Evolutionary conservation across 768 basidiomycete genomes (phyloP), one percentile per base, ranked within the genome.

Genomic region (Fomitopsis serialis): DNA sequence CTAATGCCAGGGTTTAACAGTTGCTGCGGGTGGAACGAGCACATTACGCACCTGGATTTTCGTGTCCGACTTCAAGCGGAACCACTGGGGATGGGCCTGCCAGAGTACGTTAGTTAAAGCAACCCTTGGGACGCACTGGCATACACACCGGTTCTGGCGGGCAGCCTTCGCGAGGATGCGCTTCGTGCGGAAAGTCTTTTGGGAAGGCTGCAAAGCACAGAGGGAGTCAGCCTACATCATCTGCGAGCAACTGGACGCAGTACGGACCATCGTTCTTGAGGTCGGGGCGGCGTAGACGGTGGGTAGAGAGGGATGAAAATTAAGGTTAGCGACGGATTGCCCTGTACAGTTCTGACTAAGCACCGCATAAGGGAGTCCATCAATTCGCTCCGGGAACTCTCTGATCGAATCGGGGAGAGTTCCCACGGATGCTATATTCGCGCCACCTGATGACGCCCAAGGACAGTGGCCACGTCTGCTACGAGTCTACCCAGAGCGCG

Each of bases 61-160:
- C 59, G 88, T 89, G 71, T 93, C 96, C 65, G 89, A 83, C 82
- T 97, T 98, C 58, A 95, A 78, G 61, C 94, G 92, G 85, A 97
- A 98, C 96, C 96, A 99, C 68, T 98, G 96, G 60, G 96, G 97
- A 99, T 98, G 58, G 96, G 97, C 69, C 91, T 93, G 51, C 37
- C 46, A 22, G 54, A 12, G 34, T 17, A 13, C 36, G 32, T 42
- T 37, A 44, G 40, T n/a, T 17, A 9, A 40, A 49, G 53, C 50
- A 46, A 49, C 25, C 35, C 19, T 27, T 10, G 29, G 15, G 21
- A 34, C 8, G 36, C 7, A 34, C 27, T 17, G 36, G 12, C 7
- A 2, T 19, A 50, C 67, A 62, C 65, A 93, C 90, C 96, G 84
- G 80, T 99, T 99, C 82, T 97, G 94, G 67, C 92, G 86, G 56